Evolutionary conservation across 1,284 basidiomycete species (phyloP), one percentile per base, ranked within the genome.

Genomic region (Peniophora sp.): DNA sequence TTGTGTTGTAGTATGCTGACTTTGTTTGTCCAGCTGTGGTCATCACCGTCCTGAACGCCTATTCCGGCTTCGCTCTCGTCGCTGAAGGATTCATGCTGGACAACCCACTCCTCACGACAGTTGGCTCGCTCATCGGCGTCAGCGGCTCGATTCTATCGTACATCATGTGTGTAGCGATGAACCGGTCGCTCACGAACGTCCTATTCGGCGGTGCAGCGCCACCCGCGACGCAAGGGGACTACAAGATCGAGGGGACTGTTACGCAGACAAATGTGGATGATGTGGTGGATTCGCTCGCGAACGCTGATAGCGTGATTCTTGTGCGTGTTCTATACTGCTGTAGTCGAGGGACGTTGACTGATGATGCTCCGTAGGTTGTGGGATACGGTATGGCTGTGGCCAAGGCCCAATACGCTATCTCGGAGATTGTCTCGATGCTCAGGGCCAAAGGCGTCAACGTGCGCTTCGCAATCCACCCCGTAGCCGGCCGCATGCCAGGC

Each of bases 111-210:
- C 68, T 92, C 47, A 88, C 88, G 1, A 86, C 85, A 0, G 79
- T 92, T 18, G 89, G 89, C 18, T 84, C 86, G 24, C 68, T 92
- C 43, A 92, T 92, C 53, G 89, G 88, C 44, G 88, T 91, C 61
- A 88, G 85, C 64, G 88, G 88, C 51, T 89, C 86, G n/a, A 92
- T 92, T 60, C 77, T 92, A 50, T 89, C 87, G 10, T 92, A 92
- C 60, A 92, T 92, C 61, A 92, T 92, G 89, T 92, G 89, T 62
- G 83, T 89, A 48, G 89, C 90, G 8, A 92, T 92, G 89, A 92
- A 92, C 66, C 77, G 87, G 46, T 88, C 85, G 5, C 67, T 87
- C 48, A 76, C 78, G 14, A 90, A 90, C 54, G 88, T 90, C 18
- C 70, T 90, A 2, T 90, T 90, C 60, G 89, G 89, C 43, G 89